phyloP scores from a whole-genome alignment of 768 basidiomycete genomes.

The Saitozyma sp. region DNA sequence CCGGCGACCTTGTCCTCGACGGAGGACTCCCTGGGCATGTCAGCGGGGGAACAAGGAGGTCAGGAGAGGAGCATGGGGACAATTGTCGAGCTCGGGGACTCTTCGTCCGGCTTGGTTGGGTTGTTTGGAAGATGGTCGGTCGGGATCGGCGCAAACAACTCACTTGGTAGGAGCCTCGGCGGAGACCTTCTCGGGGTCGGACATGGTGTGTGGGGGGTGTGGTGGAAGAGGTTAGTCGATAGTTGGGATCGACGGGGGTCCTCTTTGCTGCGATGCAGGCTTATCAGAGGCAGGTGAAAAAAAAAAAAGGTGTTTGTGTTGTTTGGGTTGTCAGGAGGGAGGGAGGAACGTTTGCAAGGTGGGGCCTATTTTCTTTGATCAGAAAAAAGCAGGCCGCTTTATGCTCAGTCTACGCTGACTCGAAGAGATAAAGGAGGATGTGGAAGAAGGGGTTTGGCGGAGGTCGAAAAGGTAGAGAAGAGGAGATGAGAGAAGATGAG shows the following conservation, averaged over 20 bases:
- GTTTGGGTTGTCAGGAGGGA: not conserved
- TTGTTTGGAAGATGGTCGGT: not conserved
- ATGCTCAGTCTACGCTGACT: not conserved
- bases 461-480: not conserved
- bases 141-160: constrained; percentile 10
- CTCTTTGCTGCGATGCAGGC: not conserved
- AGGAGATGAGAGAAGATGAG: constrained; percentile 12
- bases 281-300: not conserved
- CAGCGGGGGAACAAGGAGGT: not conserved
- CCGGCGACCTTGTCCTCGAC: constrained; percentile 27
- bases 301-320: constrained; percentile 2
- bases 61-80: not conserved
- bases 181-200: constrained; percentile 37
- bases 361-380: no score
- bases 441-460: not conserved
- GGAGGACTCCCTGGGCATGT: constrained; percentile 28
- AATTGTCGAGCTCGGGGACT: not conserved
- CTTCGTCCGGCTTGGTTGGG: not conserved
- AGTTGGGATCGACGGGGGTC: constrained; percentile 2
- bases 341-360: no score
- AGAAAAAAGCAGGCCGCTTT: not conserved
- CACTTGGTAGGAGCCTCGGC: constrained; percentile 47
- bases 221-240: constrained; percentile 1
- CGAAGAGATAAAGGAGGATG: not conserved
- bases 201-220: constrained; percentile 19